Conservation (phyloP, 352 stramenopile genomes). For the Phytopythium mirpurense region DNA sequence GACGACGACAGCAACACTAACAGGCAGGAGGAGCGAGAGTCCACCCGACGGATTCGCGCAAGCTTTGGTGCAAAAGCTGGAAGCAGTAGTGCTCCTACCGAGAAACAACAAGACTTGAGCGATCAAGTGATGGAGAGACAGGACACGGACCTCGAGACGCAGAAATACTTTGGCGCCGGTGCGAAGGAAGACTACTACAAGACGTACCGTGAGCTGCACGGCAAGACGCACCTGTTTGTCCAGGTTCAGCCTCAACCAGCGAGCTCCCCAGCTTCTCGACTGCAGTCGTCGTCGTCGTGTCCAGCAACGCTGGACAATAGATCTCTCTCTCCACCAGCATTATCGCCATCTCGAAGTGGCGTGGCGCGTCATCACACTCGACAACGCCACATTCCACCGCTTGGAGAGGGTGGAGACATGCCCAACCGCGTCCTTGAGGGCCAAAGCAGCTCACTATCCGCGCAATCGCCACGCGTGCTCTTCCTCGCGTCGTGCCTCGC, state of each 20-base stretch:
- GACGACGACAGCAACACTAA: not conserved
- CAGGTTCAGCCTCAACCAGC: constrained; percentile 11
- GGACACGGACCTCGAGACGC: constrained; percentile 8
- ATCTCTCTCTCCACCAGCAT: constrained; percentile 11
- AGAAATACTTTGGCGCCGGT: constrained; percentile 46
- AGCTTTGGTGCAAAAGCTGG: not conserved
- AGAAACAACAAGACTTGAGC: too few relatives aligned
- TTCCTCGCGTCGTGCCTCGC: constrained; percentile 50
- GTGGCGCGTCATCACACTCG: not conserved
- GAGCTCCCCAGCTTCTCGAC: constrained; percentile 7
- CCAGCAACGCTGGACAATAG: constrained; percentile 8
- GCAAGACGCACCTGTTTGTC: constrained; percentile 53
- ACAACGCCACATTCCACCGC: constrained; percentile 7
- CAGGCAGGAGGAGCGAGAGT: not conserved
- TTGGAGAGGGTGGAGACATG: not conserved
- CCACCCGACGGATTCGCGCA: not conserved
- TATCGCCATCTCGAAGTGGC: constrained; percentile 14
- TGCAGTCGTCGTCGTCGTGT: constrained; percentile 9
- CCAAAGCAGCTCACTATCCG: not conserved
- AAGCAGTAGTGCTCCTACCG: too few relatives aligned
- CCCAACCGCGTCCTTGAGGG: constrained; percentile 12
- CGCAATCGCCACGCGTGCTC: constrained; percentile 40
- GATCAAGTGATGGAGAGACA: too few relatives aligned
- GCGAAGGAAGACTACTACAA: constrained; percentile 50
- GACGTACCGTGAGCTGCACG: constrained; percentile 47